Conservation (phyloP, 2,329 filamentous ascomycete species). For the Alternaria rosae region DNA sequence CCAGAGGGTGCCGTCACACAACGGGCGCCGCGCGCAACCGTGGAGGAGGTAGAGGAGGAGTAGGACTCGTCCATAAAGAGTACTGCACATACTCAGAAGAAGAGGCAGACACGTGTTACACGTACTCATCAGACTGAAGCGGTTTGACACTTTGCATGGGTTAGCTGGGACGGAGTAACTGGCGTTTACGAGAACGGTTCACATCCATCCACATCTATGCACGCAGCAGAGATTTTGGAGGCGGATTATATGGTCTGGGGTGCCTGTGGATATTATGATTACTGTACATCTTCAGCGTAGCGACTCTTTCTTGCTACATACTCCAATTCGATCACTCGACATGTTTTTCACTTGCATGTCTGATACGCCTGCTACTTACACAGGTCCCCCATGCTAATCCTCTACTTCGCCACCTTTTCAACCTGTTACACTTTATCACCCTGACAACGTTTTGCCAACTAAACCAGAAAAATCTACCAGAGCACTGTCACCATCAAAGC, state of each 20-base stretch:
- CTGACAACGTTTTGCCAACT: neutral
- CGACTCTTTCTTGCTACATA: neutral
- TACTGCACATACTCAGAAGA: neutral
- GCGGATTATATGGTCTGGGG: neutral
- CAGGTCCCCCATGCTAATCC: neutral
- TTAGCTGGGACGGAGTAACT: constrained; percentile 9
- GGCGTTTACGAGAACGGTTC: constrained; percentile 3
- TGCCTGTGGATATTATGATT: neutral
- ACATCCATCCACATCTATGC: neutral
- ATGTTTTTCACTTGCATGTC: neutral
- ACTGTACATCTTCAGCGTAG: neutral
- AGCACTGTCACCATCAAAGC: neutral
- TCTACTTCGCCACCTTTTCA: neutral
- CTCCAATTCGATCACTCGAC: neutral
- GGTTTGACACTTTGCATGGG: constrained; percentile 10
- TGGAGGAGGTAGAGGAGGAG: constrained; percentile 50
- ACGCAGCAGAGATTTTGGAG: neutral
- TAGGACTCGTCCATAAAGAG: neutral
- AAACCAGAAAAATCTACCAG: neutral
- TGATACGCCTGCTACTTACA: neutral
- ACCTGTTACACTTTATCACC: neutral
- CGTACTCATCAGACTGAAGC: neutral
- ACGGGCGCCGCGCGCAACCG: constrained; percentile 43
- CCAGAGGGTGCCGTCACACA: constrained; percentile 34
- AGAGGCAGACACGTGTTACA: neutral